Percentiles rank a stretch among this genome's conserved stretches.
Evolutionary conservation across 169 alveolate genomes (phyloP).

Genomic region (Plasmodium vinckei): DNA sequence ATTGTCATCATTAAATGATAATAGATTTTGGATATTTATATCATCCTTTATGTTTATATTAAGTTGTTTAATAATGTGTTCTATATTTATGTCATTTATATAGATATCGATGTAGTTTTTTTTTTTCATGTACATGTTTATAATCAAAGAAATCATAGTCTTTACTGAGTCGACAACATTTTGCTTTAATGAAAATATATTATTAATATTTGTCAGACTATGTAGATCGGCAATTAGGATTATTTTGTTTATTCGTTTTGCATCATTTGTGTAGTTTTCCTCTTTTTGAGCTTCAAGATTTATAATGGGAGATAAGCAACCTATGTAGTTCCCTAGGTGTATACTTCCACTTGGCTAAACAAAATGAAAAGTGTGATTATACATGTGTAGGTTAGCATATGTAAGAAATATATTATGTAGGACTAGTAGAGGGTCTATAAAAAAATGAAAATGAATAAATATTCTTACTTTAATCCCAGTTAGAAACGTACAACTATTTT

Average conservation of each 20-base stretch:
- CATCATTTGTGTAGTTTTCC: neutral
- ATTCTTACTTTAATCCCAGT: conserved; percentile 65
- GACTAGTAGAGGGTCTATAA: neutral
- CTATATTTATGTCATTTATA: conserved; percentile 45
- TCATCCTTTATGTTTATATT: conserved; percentile 1
- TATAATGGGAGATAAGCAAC: conserved; percentile 62
- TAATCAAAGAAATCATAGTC: conserved; percentile 53
- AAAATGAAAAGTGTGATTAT: neutral
- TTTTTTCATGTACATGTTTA: conserved; percentile 59
- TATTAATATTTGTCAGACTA: conserved; percentile 35
- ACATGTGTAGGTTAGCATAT: neutral
- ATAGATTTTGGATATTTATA: neutral
- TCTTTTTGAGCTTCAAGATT: conserved; percentile 19
- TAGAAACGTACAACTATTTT: conserved; percentile 36
- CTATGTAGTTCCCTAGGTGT: conserved; percentile 64
- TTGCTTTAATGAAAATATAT: conserved; percentile 25
- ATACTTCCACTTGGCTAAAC: conserved; percentile 65
- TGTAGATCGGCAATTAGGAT: conserved; percentile 70
- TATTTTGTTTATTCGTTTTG: conserved; percentile 17
- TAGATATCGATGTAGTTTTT: conserved; percentile 33
- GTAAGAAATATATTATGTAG: neutral
- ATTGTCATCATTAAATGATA: neutral
- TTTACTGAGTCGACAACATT: conserved; percentile 38
- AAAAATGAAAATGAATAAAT: neutral
- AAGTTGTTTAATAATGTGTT: conserved; percentile 8